A percentile compares a stretch with the other conserved stretches of the same genome.
Evolutionary conservation across 768 basidiomycete species (phyloP).

Genomic region (Trametes sanguinea): DNA sequence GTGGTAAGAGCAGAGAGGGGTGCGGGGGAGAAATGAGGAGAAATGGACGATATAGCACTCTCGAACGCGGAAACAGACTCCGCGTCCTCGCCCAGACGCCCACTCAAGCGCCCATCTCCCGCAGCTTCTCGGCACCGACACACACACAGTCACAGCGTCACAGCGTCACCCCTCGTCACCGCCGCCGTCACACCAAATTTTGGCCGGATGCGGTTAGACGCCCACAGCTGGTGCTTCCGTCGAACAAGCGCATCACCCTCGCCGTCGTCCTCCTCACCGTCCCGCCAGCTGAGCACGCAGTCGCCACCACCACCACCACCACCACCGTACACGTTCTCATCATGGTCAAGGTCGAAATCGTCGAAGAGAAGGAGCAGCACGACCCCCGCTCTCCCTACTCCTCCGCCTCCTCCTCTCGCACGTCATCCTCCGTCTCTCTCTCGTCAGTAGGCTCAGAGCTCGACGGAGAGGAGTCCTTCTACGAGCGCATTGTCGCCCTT

Average conservation of each 20-base stretch:
- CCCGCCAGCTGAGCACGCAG: background rate
- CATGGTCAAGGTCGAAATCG: slow-evolving; percentile 95
- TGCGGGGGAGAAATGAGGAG: slow-evolving; percentile 10
- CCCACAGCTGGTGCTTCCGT: slow-evolving; percentile 1
- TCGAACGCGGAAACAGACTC: slow-evolving; percentile 19
- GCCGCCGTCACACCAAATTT: background rate
- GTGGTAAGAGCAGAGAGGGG: slow-evolving; percentile 5
- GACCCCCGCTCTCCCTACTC: slow-evolving; percentile 65
- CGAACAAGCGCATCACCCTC: background rate
- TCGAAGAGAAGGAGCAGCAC: slow-evolving; percentile 74
- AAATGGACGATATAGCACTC: slow-evolving; percentile 17
- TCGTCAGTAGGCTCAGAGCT: slow-evolving; percentile 76
- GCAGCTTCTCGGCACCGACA: slow-evolving; percentile 23
- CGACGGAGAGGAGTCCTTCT: slow-evolving; percentile 76
- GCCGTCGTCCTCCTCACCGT: background rate
- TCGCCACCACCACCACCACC: slow-evolving; percentile 3
- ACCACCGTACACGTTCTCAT: slow-evolving; percentile 23
- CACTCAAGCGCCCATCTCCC: slow-evolving; percentile 17
- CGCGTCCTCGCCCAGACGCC: slow-evolving; percentile 19
- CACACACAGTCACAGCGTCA: slow-evolving; percentile 10
- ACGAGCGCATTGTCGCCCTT: slow-evolving; percentile 88
- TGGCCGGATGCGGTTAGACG: background rate
- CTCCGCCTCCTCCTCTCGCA: slow-evolving; percentile 73
- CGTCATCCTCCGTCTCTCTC: slow-evolving; percentile 71
- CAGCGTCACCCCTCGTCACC: background rate